These are phyloP conservation scores for Penicillium canariense DNA, from an alignment of 495 filamentous ascomycete species.

Conservation along the genomic window DNA sequence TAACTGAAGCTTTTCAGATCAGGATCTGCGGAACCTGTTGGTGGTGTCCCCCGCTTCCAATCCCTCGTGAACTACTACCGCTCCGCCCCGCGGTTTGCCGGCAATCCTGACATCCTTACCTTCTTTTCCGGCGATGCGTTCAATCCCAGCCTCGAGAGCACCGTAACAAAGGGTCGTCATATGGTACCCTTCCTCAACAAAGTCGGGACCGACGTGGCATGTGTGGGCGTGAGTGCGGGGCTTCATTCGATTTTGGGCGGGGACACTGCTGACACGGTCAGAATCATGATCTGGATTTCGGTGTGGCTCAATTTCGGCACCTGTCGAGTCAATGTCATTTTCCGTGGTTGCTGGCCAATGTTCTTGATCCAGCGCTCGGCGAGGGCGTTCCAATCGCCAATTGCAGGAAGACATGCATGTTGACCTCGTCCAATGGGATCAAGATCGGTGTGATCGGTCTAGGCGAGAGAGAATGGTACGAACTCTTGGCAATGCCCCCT, in stretches of 20 bases:
- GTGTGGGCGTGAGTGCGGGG: conserved; percentile 64
- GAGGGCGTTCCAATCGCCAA: conserved; percentile 65
- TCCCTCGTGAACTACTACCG: conserved; percentile 74
- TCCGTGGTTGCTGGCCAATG: conserved; percentile 86
- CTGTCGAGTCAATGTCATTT: conserved; percentile 73
- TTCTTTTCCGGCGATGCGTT: conserved; percentile 92
- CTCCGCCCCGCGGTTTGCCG: conserved; percentile 51
- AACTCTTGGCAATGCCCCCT: neutral
- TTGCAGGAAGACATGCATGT: conserved; percentile 65
- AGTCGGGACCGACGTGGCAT: conserved; percentile 71
- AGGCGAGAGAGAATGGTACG: conserved; percentile 67
- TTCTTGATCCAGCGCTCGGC: conserved; percentile 75
- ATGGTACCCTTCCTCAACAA: conserved; percentile 87
- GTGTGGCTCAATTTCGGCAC: conserved; percentile 74
- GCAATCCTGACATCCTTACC: conserved; percentile 65
- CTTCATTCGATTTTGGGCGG: conserved; percentile 1
- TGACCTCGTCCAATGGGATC: conserved; percentile 76
- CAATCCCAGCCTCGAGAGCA: conserved; percentile 83
- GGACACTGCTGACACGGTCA: conserved; percentile 26
- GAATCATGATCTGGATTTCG: conserved; percentile 95
- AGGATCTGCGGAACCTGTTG: conserved; percentile 75
- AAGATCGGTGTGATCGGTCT: conserved; percentile 84
- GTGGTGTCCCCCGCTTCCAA: conserved; percentile 77
- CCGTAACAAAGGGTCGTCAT: conserved; percentile 82
- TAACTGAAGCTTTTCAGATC: conserved; percentile 27